Evolutionary conservation across 805 yeast species (phyloP).

Genomic region (Candida koratica): DNA sequence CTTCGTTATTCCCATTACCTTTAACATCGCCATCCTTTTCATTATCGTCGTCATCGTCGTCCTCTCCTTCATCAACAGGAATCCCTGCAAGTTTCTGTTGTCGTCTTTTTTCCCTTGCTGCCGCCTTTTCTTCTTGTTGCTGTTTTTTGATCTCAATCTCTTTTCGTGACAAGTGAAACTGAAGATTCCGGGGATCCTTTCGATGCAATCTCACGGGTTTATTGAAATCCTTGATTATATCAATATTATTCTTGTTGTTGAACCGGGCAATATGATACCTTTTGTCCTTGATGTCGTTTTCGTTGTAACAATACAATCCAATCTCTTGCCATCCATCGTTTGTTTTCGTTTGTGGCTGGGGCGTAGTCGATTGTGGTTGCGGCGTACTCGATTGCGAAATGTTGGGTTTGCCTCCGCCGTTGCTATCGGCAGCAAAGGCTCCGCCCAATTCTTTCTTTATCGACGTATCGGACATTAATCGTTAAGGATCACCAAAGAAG

Average conservation of each 20-base stretch:
- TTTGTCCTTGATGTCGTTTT: constrained; percentile 65
- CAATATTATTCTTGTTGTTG: constrained; percentile 67
- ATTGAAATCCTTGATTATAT: constrained; percentile 66
- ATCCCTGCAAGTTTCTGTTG: constrained; percentile 16
- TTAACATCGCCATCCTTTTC: constrained; percentile 12
- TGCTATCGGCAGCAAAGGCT: neutral
- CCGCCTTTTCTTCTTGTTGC: constrained; percentile 28
- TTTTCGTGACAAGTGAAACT: constrained; percentile 74
- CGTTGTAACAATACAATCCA: constrained; percentile 67
- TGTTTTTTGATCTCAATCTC: constrained; percentile 59
- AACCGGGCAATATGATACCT: constrained; percentile 81
- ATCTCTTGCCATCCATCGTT: constrained; percentile 45
- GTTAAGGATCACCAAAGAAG: too few species aligned
- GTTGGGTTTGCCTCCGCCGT: neutral
- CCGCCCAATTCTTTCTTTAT: constrained; percentile 3
- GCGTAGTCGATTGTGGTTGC: constrained; percentile 18
- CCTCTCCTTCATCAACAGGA: constrained; percentile 19
- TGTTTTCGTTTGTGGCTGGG: constrained; percentile 11
- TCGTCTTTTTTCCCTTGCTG: constrained; percentile 20
- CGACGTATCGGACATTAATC: constrained; percentile 1
- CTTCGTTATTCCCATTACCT: constrained; percentile 10
- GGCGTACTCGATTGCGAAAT: neutral
- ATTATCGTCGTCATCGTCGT: constrained; percentile 16
- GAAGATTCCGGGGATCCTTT: constrained; percentile 89
- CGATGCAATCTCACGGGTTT: constrained; percentile 86